Evolutionary conservation across 768 basidiomycete species (phyloP), one percentile per base, ranked within the genome.

Genomic region (Lactarius akahatsu): DNA sequence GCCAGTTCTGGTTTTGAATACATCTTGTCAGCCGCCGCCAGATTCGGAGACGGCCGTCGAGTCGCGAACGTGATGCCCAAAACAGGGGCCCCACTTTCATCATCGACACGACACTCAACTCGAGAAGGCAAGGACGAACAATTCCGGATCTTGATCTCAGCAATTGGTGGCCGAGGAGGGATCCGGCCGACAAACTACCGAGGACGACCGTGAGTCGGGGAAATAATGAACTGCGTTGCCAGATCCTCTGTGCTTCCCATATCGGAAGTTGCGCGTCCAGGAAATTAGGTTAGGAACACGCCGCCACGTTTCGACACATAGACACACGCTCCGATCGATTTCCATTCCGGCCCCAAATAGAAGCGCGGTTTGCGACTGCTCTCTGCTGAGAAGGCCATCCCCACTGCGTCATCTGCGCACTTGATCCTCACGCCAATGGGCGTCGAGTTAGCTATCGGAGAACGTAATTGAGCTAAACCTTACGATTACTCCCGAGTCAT

Each of bases 371-470:
- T 15, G 3, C 26, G 47, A 45, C 45, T 7, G 36, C 43, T n/a
- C 34, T 28, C n/a, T 45, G 41, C 30, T 40, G 2, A 26, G 57
- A 59, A 50, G 57, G 43, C 16, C 57, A 23, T 26, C 28, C 5
- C 36, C 3, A 8, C n/a, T 62, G 65, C 57, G 65, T 66, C 65
- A 66, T 66, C 47, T 52, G 15, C 56, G 28, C 56, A 43, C 43
- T 30, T 52, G 52, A 62, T 61, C 45, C 47, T 47, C 63, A 7
- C 50, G 13, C 54, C 16, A 59, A 36, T 57, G 28, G 34, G 55
- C 55, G 16, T 20, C n/a, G 30, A 34, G 55, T 23, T 50, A 5
- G 43, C 26, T 52, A n/a, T 38, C 18, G 7, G 10, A 15, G 16
- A 57, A 63, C 65, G 65, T 66, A 66, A 66, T 61, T 26, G 20